phyloP scores from a whole-genome alignment of 2,329 filamentous ascomycete genomes.

The Pseudogymnoascus sp. region DNA sequence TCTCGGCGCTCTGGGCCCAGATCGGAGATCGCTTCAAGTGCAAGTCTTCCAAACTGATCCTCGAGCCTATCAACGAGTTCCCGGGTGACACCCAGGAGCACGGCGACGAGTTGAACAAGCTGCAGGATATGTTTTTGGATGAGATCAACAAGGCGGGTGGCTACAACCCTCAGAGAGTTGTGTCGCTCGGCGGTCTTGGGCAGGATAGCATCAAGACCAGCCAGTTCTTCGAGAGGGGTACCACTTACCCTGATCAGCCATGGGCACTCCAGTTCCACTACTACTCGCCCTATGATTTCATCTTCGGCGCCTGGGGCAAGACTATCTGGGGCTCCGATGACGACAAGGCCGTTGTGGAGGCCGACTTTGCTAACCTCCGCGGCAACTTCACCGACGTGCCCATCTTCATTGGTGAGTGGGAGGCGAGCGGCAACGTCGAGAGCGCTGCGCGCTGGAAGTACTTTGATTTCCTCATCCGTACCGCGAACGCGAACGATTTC shows the following conservation, averaged over 20 bases:
- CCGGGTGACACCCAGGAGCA: slow-evolving; percentile 45
- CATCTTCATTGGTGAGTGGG: slow-evolving; percentile 51
- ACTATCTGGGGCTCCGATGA: slow-evolving; percentile 51
- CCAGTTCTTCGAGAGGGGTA: slow-evolving; percentile 45
- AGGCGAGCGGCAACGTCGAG: slow-evolving; percentile 44
- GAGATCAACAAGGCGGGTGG: slow-evolving; percentile 48
- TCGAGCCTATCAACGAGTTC: slow-evolving; percentile 55
- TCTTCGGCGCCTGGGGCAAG: slow-evolving; percentile 48
- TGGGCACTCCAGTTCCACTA: slow-evolving; percentile 58
- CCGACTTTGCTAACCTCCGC: slow-evolving; percentile 44
- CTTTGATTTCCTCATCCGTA: slow-evolving; percentile 45
- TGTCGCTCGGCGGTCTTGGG: slow-evolving; percentile 46
- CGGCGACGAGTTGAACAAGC: slow-evolving; percentile 43
- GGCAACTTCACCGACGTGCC: slow-evolving; percentile 49
- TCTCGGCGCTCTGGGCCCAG: slow-evolving; percentile 50
- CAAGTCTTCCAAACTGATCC: slow-evolving; percentile 46
- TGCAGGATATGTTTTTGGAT: slow-evolving; percentile 50
- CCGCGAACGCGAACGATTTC: slow-evolving; percentile 42
- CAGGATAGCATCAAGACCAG: slow-evolving; percentile 47
- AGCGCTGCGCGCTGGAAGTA: slow-evolving; percentile 51
- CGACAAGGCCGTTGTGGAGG: slow-evolving; percentile 42
- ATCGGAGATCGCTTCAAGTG: slow-evolving; percentile 48
- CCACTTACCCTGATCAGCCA: slow-evolving; percentile 43
- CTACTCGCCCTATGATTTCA: slow-evolving; percentile 48
- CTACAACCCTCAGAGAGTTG: slow-evolving; percentile 47